Evolutionary conservation across 176 grass and related monocot species (phyloP), one percentile per base, ranked within the genome.

Genomic region (Hordeum vulgare): DNA sequence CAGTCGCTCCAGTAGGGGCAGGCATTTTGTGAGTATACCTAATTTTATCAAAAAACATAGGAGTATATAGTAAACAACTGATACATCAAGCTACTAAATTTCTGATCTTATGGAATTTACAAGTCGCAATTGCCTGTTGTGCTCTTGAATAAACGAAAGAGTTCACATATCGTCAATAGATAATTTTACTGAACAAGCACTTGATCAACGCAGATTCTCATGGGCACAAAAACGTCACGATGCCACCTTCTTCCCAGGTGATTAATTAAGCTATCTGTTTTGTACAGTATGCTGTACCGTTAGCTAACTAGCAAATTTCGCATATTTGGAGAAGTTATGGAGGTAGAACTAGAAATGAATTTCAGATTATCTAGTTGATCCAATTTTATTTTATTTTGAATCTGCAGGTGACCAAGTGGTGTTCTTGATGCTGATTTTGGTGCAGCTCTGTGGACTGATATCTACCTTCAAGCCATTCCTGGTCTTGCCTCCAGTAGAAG

Each of bases 141-240:
- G 53, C 7, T 56, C 20, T 54, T 56, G 2, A 9, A 56, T 56
- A 56, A 56, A 21, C 53, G 53, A 21, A 56, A 56, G 47, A 51
- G 18, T 56, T 56, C 7, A 56, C 53, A 21, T 56, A 21, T 56
- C 2, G 7, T 9, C 17, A 56, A 1, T 74, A 8, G 1, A 3
- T 76, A 40, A 77, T 35, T 25, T 29, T 51, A 49, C 15, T 66
- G 17, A 57, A 25, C 6, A 15, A 27, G 14, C 67, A 77, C 21
- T 36, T 36, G 27, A 59, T 47, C 13, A 62, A 78, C 27, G 58
- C 83, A 96, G 90, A 83, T 93, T 93, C 42, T 96, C 94, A 11
- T 96, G 93, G 93, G 88, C 85, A 23, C 93, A 96, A 83, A 92
- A 88, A 82, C 93, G 90, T 62, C 90, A 89, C 3, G 63, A 82